Evolutionary conservation across 225 moss, liverwort and hornwort species (phyloP), one percentile per base, ranked within the genome.

Genomic region (Asterella californica): DNA sequence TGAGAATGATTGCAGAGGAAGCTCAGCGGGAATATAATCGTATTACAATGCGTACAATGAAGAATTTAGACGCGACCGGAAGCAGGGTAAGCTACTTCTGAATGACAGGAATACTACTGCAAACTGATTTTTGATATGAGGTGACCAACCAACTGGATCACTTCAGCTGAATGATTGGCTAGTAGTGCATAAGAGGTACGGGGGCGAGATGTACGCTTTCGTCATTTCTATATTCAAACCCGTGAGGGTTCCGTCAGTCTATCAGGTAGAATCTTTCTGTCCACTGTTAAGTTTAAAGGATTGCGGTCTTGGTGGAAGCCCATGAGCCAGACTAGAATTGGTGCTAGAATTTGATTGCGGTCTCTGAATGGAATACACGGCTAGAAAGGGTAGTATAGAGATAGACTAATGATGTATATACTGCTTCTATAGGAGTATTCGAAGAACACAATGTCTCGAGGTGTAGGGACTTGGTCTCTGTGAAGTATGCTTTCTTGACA

Each of bases 1-100:
- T 94, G 94, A 90, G 90, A 52, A 91, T 86, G 81, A 94, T 94
- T 69, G 94, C 94, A 21, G 90, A 91, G n/a, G 92, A 94, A 84
- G 88, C 94, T 21, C 90, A 90, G 69, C 90, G 91, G 64, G 91
- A 94, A 79, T 90, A 92, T 74, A 92, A 94, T 80, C 94, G 92
- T 34, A 94, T 94, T 75, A 87, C 94, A 32, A 85, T 84, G 75
- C 90, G 92, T 70, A 89, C 94, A 33, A 94, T 94, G 94, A 94
- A 92, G 78, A 91, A 91, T 4, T 82, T 94, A 59, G 92, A 94
- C 82, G 92, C 88, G n/a, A 89, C 81, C 9, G 92, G 92, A 30
- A 92, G 91, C 79, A 87, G 86, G 85, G 94, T 92, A 79, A 89
- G 54, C 49, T 85, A 72, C 47, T 50, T 57, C 24, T 38, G 15